These are phyloP conservation scores for Colletotrichum aenigma DNA, from an alignment of 2,329 filamentous ascomycete genomes.

Conservation along the genomic window DNA sequence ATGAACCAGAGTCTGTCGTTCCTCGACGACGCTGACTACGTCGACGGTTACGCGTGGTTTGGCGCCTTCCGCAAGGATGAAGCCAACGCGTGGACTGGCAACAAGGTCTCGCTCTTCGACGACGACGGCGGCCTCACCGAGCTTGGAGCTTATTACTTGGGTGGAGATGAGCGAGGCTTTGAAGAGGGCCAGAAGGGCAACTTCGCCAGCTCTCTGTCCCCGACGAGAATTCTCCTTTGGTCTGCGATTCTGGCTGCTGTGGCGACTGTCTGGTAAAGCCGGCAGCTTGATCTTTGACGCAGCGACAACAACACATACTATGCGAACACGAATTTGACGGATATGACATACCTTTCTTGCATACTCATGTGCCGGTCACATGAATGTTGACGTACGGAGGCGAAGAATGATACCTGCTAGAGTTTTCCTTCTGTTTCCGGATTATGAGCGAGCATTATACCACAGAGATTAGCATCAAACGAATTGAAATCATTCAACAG, in stretches of 20 bases:
- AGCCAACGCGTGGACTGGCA: constrained; percentile 43
- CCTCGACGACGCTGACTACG: constrained; percentile 35
- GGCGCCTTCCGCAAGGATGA: constrained; percentile 40
- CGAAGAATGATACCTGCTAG: background rate
- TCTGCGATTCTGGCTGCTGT: background rate
- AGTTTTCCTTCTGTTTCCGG: background rate
- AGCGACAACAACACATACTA: background rate
- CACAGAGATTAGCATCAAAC: background rate
- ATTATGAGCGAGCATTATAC: background rate
- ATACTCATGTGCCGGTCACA: background rate
- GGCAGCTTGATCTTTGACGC: background rate
- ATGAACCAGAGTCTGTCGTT: constrained; percentile 42
- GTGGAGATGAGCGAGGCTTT: constrained; percentile 41
- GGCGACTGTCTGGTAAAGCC: background rate
- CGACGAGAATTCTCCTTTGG: background rate
- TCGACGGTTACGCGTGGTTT: constrained; percentile 46
- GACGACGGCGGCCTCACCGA: constrained; percentile 40
- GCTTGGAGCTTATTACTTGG: constrained; percentile 41
- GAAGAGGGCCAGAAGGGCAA: constrained; percentile 29
- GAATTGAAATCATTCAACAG: background rate
- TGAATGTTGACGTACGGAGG: background rate
- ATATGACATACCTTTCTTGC: background rate
- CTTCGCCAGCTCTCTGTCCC: background rate
- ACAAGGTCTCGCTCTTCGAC: constrained; percentile 40
- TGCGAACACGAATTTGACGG: background rate